Evolutionary conservation across 805 yeast species (phyloP).

Genomic region (Jamesozyma rosinii): DNA sequence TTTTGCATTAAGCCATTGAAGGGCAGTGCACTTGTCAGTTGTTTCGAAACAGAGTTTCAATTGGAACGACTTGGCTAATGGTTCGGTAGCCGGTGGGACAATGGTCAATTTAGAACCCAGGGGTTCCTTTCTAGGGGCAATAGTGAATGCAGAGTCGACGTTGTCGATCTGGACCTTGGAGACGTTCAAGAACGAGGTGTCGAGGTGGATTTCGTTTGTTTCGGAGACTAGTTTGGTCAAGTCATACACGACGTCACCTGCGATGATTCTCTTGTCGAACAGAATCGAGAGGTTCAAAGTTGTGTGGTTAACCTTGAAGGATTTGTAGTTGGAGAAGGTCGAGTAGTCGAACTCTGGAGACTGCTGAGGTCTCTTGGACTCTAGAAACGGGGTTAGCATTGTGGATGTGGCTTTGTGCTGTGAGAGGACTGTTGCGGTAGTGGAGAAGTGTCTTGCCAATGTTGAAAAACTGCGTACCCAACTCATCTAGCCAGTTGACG

Average conservation of each 20-base stretch:
- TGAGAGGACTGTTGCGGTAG: too few relatives aligned
- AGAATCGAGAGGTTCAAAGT: slow-evolving; percentile 42
- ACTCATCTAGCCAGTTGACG: too few relatives aligned
- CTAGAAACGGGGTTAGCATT: slow-evolving; percentile 24
- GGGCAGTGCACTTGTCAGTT: slow-evolving; percentile 68
- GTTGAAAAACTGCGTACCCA: too few relatives aligned
- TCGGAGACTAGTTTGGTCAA: slow-evolving; percentile 27
- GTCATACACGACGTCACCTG: slow-evolving; percentile 47
- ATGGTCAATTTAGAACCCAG: slow-evolving; percentile 51
- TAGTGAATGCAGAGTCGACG: slow-evolving; percentile 18
- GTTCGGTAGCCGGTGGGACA: neutral
- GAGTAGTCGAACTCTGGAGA: slow-evolving; percentile 61
- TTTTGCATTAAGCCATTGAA: slow-evolving; percentile 71
- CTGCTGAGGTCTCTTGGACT: slow-evolving; percentile 23
- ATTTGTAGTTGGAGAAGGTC: slow-evolving; percentile 62
- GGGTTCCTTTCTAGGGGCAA: slow-evolving; percentile 41
- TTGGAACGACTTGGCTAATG: slow-evolving; percentile 8
- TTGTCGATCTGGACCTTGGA: slow-evolving; percentile 38
- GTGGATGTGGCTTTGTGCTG: neutral
- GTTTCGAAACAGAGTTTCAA: slow-evolving; percentile 52
- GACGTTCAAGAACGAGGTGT: slow-evolving; percentile 56
- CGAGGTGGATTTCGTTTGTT: slow-evolving; percentile 36
- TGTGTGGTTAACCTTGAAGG: slow-evolving; percentile 45
- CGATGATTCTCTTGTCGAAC: slow-evolving; percentile 44
- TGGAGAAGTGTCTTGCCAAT: too few relatives aligned